Base-by-base conservation (phyloP, 495 filamentous ascomycete genomes). In the Xylaria venustula region DNA sequence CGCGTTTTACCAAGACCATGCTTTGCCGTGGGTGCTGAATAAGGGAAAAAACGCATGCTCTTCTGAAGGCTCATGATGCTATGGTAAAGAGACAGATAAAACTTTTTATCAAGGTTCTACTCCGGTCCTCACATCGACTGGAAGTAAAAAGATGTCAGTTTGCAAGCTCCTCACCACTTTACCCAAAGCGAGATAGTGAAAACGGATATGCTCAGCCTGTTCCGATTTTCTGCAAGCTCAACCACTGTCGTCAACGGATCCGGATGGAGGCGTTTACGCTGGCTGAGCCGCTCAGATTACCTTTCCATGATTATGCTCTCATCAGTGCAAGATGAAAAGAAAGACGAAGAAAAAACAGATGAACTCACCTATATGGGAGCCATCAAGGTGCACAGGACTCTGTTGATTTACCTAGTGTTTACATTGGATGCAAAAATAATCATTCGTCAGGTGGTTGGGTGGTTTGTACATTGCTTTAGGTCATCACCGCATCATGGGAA, bases 401-500 rank as follows among this genome's bases (percentile, higher is more conserved):
- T 36, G 28, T 23, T 2, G 2, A 11, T 5, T 34, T 34, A 5
- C 30, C 5, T 5, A 11, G 5, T 6, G n/a, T 28, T 9, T 1
- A 32, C 5, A 30, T 20, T 23, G 23, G 8, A 12, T 42, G 45
- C 12, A 19, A 17, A 30, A 32, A 17, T 2, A 47, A n/a, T 15
- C 12, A 51, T 3, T 7, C 42, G 30, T 34, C 11, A 34, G 30
- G 5, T 34, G 30, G 30, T 5, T 34, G 5, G 12, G 42, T 49
- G 23, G 44, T 20, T 51, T 81, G 78, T 81, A 73, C 77, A 69
- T 79, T 81, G 77, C 69, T 82, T 88, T 84, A 96, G 93, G 93
- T 98, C 93, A 92, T 97, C 93, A 92, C 75, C 91, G 86, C 81
- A 86, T 98, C 93, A 93, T 98, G 93, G 91, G 58, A 76, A 82